Percentiles rank a stretch among this genome's conserved stretches.
Evolutionary conservation across 305 asterid species (phyloP).

Genomic region (Fraxinus platypoda): DNA sequence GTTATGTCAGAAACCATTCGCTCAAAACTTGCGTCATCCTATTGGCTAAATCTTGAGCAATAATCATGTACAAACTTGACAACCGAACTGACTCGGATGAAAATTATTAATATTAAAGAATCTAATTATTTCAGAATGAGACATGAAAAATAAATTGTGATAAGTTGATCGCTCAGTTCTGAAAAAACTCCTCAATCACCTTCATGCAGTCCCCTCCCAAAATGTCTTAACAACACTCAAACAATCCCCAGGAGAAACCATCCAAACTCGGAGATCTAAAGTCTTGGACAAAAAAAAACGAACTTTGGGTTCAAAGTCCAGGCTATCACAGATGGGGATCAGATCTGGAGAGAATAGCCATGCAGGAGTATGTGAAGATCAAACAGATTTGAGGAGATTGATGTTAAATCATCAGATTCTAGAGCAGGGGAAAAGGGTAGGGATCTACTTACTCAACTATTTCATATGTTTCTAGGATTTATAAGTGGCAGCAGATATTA

Average conservation of each 20-base stretch:
- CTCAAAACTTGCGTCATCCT: not conserved
- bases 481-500: not conserved
- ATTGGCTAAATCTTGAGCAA: not conserved
- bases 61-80: not conserved
- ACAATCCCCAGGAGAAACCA: not conserved
- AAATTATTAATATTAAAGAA: not conserved
- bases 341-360: not conserved
- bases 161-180: not conserved
- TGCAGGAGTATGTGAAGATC: not conserved
- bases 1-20: not conserved
- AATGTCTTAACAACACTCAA: not conserved
- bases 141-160: not conserved
- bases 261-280: not conserved
- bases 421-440: not conserved
- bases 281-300: not conserved
- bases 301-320: not conserved
- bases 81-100: not conserved
- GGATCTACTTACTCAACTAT: not conserved
- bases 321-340: not conserved
- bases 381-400: slow-evolving; percentile 1
- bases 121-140: not conserved
- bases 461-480: not conserved
- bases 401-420: not conserved
- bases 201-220: not conserved
- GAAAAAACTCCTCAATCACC: not conserved